A percentile compares a stretch with the other conserved stretches of the same genome.
Conservation (phyloP, 2,329 filamentous ascomycete species). For the Torrubiella hemipterigena region DNA sequence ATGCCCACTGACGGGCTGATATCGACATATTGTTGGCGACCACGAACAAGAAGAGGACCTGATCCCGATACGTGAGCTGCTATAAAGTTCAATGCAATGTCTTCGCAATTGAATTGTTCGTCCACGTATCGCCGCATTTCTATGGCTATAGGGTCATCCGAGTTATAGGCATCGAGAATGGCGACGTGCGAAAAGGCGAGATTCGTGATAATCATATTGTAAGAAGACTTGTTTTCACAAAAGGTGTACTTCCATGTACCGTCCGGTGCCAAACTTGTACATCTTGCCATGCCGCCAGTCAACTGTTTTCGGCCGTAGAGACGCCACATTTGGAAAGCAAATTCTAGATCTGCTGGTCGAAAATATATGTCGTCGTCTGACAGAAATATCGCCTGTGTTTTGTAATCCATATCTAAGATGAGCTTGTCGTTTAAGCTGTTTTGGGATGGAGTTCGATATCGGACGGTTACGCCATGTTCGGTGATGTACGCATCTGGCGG, state of each 20-base stretch:
- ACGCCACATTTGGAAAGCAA: constrained; percentile 27
- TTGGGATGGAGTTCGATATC: constrained; percentile 18
- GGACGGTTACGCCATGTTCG: constrained; percentile 17
- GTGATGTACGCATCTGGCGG: constrained; percentile 17
- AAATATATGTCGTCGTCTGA: constrained; percentile 28
- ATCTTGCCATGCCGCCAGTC: constrained; percentile 24
- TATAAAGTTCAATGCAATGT: constrained; percentile 26
- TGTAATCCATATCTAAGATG: constrained; percentile 20
- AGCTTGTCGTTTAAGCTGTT: constrained; percentile 27
- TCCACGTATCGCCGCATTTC: constrained; percentile 24
- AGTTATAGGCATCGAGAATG: constrained; percentile 25
- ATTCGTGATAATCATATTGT: constrained; percentile 24
- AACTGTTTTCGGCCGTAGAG: constrained; percentile 22
- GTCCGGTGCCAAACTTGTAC: constrained; percentile 13
- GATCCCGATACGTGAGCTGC: constrained; percentile 19
- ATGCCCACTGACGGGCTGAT: constrained; percentile 18
- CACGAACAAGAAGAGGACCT: constrained; percentile 21
- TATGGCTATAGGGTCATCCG: constrained; percentile 17
- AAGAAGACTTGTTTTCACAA: constrained; percentile 18
- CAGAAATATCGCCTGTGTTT: constrained; percentile 25
- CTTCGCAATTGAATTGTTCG: constrained; percentile 26
- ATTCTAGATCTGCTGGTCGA: constrained; percentile 23
- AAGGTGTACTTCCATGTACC: constrained; percentile 19
- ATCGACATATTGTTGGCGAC: constrained; percentile 19
- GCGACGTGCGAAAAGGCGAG: constrained; percentile 24